Evolutionary conservation across 164 flowering plant species (phyloP).

Genomic region (Hamamelis virginiana): DNA sequence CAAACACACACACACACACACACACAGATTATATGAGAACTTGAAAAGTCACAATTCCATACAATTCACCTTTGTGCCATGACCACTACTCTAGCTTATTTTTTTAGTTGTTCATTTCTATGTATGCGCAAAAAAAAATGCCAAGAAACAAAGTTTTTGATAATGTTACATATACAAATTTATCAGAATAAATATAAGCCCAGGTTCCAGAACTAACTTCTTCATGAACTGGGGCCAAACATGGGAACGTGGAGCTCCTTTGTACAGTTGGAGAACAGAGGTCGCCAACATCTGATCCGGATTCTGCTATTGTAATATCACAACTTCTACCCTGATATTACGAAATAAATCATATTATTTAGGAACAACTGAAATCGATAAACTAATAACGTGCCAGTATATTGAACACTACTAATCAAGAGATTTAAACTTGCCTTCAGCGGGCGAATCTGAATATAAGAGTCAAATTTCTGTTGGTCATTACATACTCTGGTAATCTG

Average conservation of each 20-base stretch:
- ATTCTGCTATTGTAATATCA: constrained; percentile 55
- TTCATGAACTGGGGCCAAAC: constrained; percentile 59
- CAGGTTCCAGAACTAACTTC: constrained; percentile 47
- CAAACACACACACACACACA: not conserved
- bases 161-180: not conserved
- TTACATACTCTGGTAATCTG: constrained; percentile 46
- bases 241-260: constrained; percentile 36
- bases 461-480: constrained; percentile 39
- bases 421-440: constrained; percentile 42
- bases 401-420: not conserved
- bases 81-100: not conserved
- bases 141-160: too few relatives aligned
- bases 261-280: constrained; percentile 51
- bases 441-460: constrained; percentile 39
- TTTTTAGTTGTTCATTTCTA: too few relatives aligned
- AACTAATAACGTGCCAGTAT: not conserved
- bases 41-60: not conserved
- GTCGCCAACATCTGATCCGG: constrained; percentile 65
- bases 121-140: not conserved
- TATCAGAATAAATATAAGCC: not conserved
- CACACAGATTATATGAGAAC: too few relatives aligned
- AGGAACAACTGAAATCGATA: not conserved
- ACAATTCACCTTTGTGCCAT: not conserved
- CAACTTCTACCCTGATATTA: constrained; percentile 54
- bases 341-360: constrained; percentile 2